Base-by-base conservation (phyloP, 2,329 filamentous ascomycete species). In the Talaromyces sp. region DNA sequence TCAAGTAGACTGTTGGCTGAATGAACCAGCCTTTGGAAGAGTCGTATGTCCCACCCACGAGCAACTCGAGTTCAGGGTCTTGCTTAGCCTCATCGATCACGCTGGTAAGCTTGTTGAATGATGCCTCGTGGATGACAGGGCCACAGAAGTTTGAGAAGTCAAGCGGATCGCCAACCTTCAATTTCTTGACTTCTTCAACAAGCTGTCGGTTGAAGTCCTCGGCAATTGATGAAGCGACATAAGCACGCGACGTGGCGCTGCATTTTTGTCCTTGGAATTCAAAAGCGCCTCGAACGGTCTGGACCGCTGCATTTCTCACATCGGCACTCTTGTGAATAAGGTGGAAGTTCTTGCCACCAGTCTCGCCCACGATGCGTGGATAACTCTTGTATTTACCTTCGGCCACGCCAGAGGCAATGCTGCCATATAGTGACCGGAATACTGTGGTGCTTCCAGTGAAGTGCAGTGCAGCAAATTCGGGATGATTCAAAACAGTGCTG, bases 241-340 rank as follows among this genome's bases (percentile, higher is more conserved):
- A 96, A 55, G 86, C 80, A 30, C 92, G 87, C 30, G 90, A 93
- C 25, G 89, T 92, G 62, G 92, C 92, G 69, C 88, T 92, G 82
- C 92, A 96, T 78, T 96, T 96, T 76, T 96, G 92, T 56, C 92
- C 92, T 74, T 95, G 91, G 81, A 88, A 96, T 76, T 96, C 92
- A 71, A 96, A 96, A 2, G 92, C 91, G 55, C 90, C 91, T 60
- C 92, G 90, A 33, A 96, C 85, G 5, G 91, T 95, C 75, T 96
- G 89, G 66, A 90, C 82, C 36, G 85, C 91, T 11, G 91, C 91
- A 71, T 93, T 95, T 63, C 86, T 80, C 56, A 95, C 78, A 68
- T 96, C 89, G 44, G 92, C 92, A 3, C 86, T 88, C 53, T 82
- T 80, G 80, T 96, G 91, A 33, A 96, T 77, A 58, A 96, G 78